Base-by-base conservation (phyloP, 2,329 filamentous ascomycete genomes). In the Fusarium falciforme region DNA sequence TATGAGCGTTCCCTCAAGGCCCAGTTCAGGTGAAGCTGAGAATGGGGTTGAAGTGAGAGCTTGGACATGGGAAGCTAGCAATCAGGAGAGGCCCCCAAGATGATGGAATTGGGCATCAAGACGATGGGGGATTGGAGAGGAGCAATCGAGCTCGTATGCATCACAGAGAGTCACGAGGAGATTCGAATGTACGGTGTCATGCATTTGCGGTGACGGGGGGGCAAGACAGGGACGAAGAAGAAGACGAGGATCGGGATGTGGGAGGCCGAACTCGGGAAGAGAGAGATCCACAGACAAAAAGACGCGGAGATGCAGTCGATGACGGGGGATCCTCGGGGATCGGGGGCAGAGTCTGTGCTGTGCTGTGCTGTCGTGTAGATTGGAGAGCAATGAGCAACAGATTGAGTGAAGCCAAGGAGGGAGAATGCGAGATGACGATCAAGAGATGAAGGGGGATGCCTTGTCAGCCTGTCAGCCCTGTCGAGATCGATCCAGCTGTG, bases 1-100 rank as follows among this genome's bases (percentile, higher is more conserved):
- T 47, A 58, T 25, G 22, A 22, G 47, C 33, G 31, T 60, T 70
- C 29, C 40, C 49, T 38, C 20, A 17, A 62, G 16, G n/a, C n/a
- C 44, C 31, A 61, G 67, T 61, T 73, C 22, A 42, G 27, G 42
- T 47, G 42, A 68, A 38, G 40, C 52, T 61, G 44, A 42, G 49
- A 44, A 59, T 25, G 54, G 61, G 57, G 55, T 40, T 61, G 59
- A 68, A 27, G 52, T 72, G 71, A 60, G 52, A 54, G 67, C 27
- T 14, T 62, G 31, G 58, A 25, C 31, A 36, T 25, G 31, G n/a
- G 20, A 11, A 14, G 33, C 8, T 10, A 27, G 29, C 47, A 29
- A 52, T 31, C 17, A 52, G 27, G 47, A 52, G 27, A 52, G 25
- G 47, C 25, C 47, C 54, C 55, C 33, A 38, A 9, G 55, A 27